These are phyloP conservation scores for Gossypium schwendimanii DNA, from an alignment of 441 rosid species.

Conservation along the genomic window DNA sequence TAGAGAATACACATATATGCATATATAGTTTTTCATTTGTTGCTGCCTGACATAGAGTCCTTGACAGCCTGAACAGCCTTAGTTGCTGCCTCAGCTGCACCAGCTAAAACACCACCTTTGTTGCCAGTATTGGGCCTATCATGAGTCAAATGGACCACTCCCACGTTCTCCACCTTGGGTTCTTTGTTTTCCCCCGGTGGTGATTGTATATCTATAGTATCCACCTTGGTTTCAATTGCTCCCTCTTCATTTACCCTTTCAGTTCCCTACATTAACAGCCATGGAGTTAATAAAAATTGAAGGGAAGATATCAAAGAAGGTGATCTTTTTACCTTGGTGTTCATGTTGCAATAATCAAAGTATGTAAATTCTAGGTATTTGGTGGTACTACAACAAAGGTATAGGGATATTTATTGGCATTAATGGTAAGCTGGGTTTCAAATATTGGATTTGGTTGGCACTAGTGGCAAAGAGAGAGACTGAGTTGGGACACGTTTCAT, in stretches of 20 bases:
- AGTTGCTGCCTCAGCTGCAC: conserved; percentile 23
- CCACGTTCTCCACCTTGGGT: conserved; percentile 25
- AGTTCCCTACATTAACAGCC: conserved; percentile 18
- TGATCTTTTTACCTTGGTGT: background rate
- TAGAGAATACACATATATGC: background rate
- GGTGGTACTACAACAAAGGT: background rate
- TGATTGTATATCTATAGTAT: conserved; percentile 27
- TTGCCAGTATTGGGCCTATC: conserved; percentile 4
- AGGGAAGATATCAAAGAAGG: background rate
- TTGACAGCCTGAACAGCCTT: conserved; percentile 26
- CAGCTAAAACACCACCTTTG: conserved; percentile 17
- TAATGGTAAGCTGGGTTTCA: background rate
- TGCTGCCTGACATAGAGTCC: conserved; percentile 24
- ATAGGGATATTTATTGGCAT: background rate
- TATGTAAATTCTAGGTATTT: background rate
- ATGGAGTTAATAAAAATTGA: background rate
- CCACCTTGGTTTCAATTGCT: conserved; percentile 28
- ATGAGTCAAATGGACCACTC: conserved; percentile 30
- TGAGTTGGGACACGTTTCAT: conserved; percentile 23
- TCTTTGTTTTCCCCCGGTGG: conserved; percentile 25
- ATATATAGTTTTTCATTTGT: background rate
- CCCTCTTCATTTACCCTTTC: conserved; percentile 25
- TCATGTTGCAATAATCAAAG: conserved; percentile 16
- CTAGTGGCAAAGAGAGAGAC: background rate
- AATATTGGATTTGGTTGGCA: background rate